Conservation (phyloP, 2,329 filamentous ascomycete species). For the Ophidiomyces ophidiicola region DNA sequence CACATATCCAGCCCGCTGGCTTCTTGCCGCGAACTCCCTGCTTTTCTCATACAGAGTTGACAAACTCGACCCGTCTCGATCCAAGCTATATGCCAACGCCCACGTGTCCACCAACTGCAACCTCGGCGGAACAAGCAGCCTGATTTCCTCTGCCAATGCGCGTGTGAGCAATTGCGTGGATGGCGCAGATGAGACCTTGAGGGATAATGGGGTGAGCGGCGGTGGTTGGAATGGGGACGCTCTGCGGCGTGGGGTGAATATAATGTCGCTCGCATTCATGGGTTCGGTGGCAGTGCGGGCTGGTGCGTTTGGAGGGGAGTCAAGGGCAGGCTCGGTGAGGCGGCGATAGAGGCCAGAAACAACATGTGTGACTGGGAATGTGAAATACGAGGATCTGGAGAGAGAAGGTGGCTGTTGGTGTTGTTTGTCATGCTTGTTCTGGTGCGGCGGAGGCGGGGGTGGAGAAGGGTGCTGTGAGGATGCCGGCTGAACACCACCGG, state of each 20-base stretch:
- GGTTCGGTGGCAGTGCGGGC: conserved; percentile 16
- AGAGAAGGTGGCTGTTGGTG: conserved; percentile 17
- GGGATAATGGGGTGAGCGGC: conserved; percentile 66
- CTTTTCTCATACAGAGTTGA: conserved; percentile 75
- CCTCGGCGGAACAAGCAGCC: conserved; percentile 73
- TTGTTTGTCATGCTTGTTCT: conserved; percentile 1
- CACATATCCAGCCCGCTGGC: conserved; percentile 69
- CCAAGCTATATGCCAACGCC: conserved; percentile 76
- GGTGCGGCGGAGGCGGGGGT: not conserved
- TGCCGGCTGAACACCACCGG: not conserved
- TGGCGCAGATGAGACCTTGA: conserved; percentile 48
- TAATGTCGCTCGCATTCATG: conserved; percentile 35
- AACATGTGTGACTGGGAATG: conserved; percentile 41
- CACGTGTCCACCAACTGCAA: conserved; percentile 80
- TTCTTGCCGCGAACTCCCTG: conserved; percentile 51
- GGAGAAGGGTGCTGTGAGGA: conserved; percentile 1
- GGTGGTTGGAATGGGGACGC: conserved; percentile 76
- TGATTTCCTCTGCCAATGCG: conserved; percentile 80
- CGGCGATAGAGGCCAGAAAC: conserved; percentile 56
- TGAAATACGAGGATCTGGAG: conserved; percentile 37
- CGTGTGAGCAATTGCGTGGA: conserved; percentile 55
- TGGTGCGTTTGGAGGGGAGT: conserved; percentile 10
- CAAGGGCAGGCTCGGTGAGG: conserved; percentile 38
- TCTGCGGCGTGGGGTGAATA: conserved; percentile 51
- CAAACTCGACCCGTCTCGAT: conserved; percentile 81